Evolutionary conservation across 768 basidiomycete species (phyloP).

Genomic region (Lactarius akahatsu): DNA sequence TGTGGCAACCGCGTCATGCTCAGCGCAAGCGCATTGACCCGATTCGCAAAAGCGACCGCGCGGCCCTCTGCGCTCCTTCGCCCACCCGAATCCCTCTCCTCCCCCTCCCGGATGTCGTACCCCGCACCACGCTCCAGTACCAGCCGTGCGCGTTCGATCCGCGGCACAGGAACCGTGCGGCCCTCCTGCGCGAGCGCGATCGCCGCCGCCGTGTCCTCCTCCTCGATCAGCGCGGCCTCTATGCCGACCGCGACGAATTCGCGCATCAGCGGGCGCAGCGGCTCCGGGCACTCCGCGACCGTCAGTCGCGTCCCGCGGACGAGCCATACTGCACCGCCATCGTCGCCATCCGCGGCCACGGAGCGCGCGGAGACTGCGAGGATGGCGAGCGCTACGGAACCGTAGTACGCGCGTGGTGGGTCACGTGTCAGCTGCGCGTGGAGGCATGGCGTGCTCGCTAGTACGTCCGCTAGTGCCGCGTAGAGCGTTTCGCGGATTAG

Average conservation of each 20-base stretch:
- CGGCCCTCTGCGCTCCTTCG: constrained; percentile 59
- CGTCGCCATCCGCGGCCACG: constrained; percentile 47
- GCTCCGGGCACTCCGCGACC: constrained; percentile 57
- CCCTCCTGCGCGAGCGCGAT: constrained; percentile 42
- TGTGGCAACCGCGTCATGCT: constrained; percentile 66
- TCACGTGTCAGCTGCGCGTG: constrained; percentile 57
- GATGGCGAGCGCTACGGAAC: constrained; percentile 70
- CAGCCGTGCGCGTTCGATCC: constrained; percentile 56
- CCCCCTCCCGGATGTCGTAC: constrained; percentile 34
- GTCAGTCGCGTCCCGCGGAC: constrained; percentile 49
- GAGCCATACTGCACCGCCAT: not conserved
- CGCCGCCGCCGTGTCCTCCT: constrained; percentile 53
- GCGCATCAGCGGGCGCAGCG: constrained; percentile 66
- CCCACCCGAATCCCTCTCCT: constrained; percentile 34
- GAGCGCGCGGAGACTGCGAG: constrained; percentile 60
- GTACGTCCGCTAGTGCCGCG: constrained; percentile 70
- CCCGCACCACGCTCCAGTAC: constrained; percentile 64
- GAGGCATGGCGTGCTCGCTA: constrained; percentile 56
- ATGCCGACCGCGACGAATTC: constrained; percentile 59
- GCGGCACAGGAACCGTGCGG: constrained; percentile 42
- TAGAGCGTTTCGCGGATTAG: constrained; percentile 87
- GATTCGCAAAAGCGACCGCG: constrained; percentile 70
- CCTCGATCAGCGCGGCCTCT: constrained; percentile 48
- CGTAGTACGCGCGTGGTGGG: constrained; percentile 75
- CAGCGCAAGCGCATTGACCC: constrained; percentile 72